Conservation (phyloP, 345 rosid genomes). For the Hirschfeldia incana region DNA sequence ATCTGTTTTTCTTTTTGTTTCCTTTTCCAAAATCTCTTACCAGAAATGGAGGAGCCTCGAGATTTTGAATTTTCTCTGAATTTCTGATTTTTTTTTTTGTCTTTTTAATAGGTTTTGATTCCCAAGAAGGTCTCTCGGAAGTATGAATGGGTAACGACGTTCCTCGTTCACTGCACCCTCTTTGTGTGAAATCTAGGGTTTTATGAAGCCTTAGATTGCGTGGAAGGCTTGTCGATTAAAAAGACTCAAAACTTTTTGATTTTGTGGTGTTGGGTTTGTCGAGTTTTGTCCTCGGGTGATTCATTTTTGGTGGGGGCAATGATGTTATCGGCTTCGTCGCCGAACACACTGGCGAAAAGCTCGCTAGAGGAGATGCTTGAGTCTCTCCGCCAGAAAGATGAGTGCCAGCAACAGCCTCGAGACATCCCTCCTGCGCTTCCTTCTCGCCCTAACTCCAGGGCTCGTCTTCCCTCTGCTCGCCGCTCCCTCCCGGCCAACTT, state of each 20-base stretch:
- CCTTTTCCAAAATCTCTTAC: background rate
- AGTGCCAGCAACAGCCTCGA: conserved; percentile 55
- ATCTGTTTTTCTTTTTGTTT: background rate
- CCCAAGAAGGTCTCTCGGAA: conserved; percentile 24
- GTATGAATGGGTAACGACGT: conserved; percentile 34
- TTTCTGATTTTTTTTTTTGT: background rate
- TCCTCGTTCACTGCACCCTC: conserved; percentile 15
- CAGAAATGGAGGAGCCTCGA: conserved; percentile 35
- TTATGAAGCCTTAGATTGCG: conserved; percentile 31
- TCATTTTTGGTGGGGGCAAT: background rate
- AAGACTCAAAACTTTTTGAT: background rate
- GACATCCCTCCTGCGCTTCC: conserved; percentile 95
- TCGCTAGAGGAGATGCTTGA: conserved; percentile 98
- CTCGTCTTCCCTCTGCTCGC: conserved; percentile 77
- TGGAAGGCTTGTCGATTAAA: conserved; percentile 23
- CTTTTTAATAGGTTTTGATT: background rate
- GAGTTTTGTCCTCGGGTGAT: too few relatives aligned
- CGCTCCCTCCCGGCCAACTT: conserved; percentile 68
- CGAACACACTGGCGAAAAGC: conserved; percentile 61
- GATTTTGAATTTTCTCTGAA: conserved; percentile 12
- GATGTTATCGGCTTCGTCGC: conserved; percentile 79
- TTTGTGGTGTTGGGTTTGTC: conserved; percentile 11
- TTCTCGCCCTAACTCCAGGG: conserved; percentile 79
- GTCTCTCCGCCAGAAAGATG: conserved; percentile 69
- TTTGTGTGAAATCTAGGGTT: conserved; percentile 33